Evolutionary conservation across 331 rosid species (phyloP), one percentile per base, ranked within the genome.

Genomic region (Dryas integrifolia): DNA sequence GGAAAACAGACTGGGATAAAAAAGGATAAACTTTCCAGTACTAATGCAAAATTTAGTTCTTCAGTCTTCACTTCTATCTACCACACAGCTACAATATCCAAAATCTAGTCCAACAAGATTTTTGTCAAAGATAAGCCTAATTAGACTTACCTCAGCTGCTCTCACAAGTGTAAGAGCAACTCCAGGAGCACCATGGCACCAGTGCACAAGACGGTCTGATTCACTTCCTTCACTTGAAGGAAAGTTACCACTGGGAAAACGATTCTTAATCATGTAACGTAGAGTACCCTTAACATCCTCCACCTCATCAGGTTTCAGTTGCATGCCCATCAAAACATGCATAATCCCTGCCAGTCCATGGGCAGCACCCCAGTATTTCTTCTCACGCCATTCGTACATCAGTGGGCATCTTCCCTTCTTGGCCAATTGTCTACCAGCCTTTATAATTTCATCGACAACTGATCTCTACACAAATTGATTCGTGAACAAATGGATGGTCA

Each of bases 141-240:
- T 48, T 69, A 75, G 10, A 44, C 24, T 65, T 83, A 90, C 93
- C 97, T 92, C 88, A 66, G 91, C 92, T 57, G 92, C 98, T 73
- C 81, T 92, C 9, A 74, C 85, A 66, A 88, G 97, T 14, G 91
- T 82, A 57, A 92, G 97, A 66, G 92, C 73, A 67, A 92, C 77
- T 60, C 98, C 98, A 43, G 96, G 85, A 72, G 97, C 94, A 76
- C 97, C 97, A 76, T 93, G 97, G 83, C 97, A 93, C 96, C 98
- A 93, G 67, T 93, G 97, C 76, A 89, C 97, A 64, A 87, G 91
- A 39, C 82, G 84, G 70, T 93, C 96, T 5, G 88, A 84, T 76
- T 86, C 89, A 39, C 73, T 88, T 85, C 87, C 98, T 86, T 89
- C 92, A 52, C 98, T 90, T 38, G 98, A 92, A 63, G 82, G 90